phyloP scores from a whole-genome alignment of 768 basidiomycete species.

The Rhodotorula paludigena region DNA sequence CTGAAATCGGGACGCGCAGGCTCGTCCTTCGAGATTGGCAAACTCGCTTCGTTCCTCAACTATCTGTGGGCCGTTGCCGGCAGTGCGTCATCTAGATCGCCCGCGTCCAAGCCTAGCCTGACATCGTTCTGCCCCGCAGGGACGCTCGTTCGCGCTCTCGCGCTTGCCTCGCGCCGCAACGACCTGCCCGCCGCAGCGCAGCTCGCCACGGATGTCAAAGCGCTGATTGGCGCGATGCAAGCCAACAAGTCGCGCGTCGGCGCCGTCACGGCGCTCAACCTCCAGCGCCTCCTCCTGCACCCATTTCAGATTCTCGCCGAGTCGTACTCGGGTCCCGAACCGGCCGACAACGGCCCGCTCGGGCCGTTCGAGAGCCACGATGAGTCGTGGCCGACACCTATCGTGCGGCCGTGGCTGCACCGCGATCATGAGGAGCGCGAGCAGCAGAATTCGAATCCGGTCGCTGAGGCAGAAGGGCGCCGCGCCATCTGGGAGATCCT shows the following conservation, averaged over 20 bases:
- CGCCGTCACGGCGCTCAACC: conserved; percentile 7
- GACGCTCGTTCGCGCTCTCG: conserved; percentile 21
- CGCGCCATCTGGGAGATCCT: too few species aligned
- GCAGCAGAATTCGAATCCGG: too few species aligned
- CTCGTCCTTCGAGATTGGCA: conserved; percentile 27
- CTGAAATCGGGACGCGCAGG: too few species aligned
- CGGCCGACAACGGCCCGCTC: too few species aligned
- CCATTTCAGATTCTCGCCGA: conserved; percentile 9
- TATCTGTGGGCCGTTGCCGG: conserved; percentile 19
- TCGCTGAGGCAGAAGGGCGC: too few species aligned
- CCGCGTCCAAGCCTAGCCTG: background rate
- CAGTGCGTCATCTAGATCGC: background rate
- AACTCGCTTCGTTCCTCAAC: conserved; percentile 26
- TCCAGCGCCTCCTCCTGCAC: conserved; percentile 10
- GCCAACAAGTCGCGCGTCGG: conserved; percentile 10
- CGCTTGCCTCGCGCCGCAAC: background rate
- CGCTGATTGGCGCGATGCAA: conserved; percentile 8
- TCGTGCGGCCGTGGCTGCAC: too few species aligned
- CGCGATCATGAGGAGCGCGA: too few species aligned
- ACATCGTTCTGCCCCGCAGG: background rate
- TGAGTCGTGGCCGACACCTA: too few species aligned
- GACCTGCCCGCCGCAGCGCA: background rate
- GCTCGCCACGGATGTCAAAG: conserved; percentile 11
- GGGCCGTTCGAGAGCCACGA: too few species aligned
- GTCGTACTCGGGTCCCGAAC: background rate